phyloP scores from a whole-genome alignment of 2,329 filamentous ascomycete genomes.

The Alternaria alternata region DNA sequence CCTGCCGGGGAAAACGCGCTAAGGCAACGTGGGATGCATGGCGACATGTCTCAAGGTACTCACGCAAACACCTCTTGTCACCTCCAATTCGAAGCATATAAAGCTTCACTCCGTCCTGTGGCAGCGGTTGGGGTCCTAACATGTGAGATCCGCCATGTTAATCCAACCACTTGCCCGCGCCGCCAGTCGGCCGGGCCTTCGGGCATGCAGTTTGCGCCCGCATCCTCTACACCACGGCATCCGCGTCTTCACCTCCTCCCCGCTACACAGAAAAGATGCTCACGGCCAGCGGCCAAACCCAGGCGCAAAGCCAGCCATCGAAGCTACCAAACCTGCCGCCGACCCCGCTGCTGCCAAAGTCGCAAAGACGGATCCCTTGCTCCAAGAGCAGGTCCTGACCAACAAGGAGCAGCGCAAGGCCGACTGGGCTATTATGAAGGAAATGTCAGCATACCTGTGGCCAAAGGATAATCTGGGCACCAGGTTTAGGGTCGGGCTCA shows the following conservation, averaged over 20 bases:
- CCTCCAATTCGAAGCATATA: conserved; percentile 1
- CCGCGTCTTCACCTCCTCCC: conserved; percentile 56
- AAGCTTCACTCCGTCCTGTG: not conserved
- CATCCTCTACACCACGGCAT: conserved; percentile 30
- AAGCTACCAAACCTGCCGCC: conserved; percentile 31
- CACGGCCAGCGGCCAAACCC: conserved; percentile 42
- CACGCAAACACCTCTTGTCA: not conserved
- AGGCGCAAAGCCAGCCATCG: conserved; percentile 33
- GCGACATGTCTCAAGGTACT: conserved; percentile 6
- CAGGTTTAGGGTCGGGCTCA: conserved; percentile 82
- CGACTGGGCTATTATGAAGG: conserved; percentile 98
- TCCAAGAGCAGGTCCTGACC: conserved; percentile 70
- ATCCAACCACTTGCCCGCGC: conserved; percentile 47
- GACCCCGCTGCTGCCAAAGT: conserved; percentile 29
- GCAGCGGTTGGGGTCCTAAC: conserved; percentile 14
- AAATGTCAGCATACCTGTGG: conserved; percentile 97
- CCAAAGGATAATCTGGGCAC: conserved; percentile 86
- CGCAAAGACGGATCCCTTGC: conserved; percentile 55
- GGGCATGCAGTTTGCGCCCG: conserved; percentile 27
- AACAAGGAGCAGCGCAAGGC: conserved; percentile 92
- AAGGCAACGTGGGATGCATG: conserved; percentile 12
- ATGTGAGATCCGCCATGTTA: conserved; percentile 45
- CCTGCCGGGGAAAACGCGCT: conserved; percentile 11
- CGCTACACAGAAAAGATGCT: conserved; percentile 55
- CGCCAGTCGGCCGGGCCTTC: conserved; percentile 40